A percentile compares a stretch with the other conserved stretches of the same genome.
phyloP scores from a whole-genome alignment of 2,329 filamentous ascomycete genomes.

The Colletotrichum eleusines region DNA sequence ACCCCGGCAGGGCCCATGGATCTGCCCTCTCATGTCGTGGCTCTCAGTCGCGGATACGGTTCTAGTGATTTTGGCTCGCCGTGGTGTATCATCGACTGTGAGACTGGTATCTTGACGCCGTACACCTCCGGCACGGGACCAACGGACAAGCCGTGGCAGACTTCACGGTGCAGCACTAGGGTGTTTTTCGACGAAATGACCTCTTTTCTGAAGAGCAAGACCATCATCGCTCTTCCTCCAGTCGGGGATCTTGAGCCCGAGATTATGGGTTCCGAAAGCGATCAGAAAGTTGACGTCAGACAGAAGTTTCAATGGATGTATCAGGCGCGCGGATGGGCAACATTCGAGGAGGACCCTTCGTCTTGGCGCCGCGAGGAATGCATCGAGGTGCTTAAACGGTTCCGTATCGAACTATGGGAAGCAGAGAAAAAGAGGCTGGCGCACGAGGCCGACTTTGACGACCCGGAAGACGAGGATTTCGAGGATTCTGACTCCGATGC shows the following conservation, averaged over 20 bases:
- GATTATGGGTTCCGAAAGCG: constrained; percentile 4
- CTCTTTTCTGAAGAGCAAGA: background rate
- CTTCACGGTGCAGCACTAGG: background rate
- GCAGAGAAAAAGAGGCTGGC: constrained; percentile 2
- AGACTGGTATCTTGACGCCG: constrained; percentile 13
- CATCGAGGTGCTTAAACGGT: constrained; percentile 1
- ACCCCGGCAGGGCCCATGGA: constrained; percentile 3
- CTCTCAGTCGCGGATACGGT: constrained; percentile 14
- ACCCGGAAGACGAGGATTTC: constrained; percentile 4
- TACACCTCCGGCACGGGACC: constrained; percentile 9
- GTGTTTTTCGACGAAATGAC: constrained; percentile 10
- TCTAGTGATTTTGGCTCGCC: background rate
- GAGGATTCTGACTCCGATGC: background rate
- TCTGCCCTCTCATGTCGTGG: constrained; percentile 8
- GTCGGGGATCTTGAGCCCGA: constrained; percentile 1
- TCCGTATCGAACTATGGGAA: constrained; percentile 6
- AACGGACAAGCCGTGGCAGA: constrained; percentile 12
- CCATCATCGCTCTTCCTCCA: constrained; percentile 2
- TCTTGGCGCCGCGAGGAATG: constrained; percentile 6
- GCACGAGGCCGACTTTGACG: constrained; percentile 6
- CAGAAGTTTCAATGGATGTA: constrained; percentile 8
- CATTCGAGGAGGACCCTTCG: background rate
- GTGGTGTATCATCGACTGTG: constrained; percentile 17
- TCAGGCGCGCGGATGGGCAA: constrained; percentile 4
- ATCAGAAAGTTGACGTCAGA: constrained; percentile 4